These are phyloP conservation scores for Rhodotorula diobovata DNA, from an alignment of 768 basidiomycete genomes.

Conservation along the genomic window DNA sequence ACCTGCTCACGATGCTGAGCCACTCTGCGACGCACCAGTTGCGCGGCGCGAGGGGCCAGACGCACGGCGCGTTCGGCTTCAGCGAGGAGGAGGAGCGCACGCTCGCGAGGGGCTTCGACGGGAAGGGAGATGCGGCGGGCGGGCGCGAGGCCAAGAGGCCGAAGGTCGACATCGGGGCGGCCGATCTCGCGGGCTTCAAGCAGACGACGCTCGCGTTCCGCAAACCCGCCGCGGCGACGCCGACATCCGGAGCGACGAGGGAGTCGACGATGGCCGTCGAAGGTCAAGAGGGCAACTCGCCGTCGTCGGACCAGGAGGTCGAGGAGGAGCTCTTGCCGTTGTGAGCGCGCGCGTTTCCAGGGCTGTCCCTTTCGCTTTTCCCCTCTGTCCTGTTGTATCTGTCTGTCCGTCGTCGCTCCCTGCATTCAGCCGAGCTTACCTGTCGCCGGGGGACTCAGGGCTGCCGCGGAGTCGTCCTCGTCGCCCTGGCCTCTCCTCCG, in stretches of 20 bases:
- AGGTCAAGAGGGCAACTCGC: not conserved
- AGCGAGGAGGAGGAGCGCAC: not conserved
- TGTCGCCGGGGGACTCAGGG: no score
- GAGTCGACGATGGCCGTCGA: not conserved
- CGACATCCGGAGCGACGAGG: no score
- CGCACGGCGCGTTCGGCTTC: not conserved
- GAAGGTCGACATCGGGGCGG: not conserved
- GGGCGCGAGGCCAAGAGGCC: not conserved
- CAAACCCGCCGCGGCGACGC: not conserved
- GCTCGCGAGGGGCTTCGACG: no score
- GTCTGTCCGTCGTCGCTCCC: no score
- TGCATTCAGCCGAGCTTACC: no score
- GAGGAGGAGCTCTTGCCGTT: not conserved
- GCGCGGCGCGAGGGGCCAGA: constrained; percentile 7
- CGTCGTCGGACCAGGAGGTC: not conserved
- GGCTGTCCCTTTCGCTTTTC: not conserved
- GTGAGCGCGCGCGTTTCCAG: not conserved
- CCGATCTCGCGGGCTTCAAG: not conserved
- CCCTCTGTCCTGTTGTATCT: not conserved
- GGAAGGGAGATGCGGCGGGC: not conserved
- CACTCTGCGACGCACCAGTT: constrained; percentile 22
- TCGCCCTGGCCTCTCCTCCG: no score
- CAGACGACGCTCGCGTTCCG: not conserved
- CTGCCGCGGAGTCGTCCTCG: no score
- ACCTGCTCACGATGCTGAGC: constrained; percentile 5